Evolutionary conservation across 352 stramenopile species (phyloP), one percentile per base, ranked within the genome.

Genomic region (Pythium phragmiticola): DNA sequence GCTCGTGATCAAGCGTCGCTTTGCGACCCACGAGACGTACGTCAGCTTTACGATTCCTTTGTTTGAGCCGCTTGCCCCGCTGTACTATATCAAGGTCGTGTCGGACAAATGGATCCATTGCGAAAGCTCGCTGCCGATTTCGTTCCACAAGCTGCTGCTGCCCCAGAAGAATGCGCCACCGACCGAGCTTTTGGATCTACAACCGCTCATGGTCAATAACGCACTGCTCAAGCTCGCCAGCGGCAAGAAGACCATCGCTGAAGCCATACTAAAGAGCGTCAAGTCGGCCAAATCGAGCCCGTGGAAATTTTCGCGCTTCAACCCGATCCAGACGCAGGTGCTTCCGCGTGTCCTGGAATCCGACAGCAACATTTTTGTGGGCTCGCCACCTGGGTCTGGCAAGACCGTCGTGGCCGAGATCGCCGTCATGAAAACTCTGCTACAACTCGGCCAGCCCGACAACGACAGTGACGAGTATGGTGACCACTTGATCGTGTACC

Each of bases 91-190:
- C 57, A 89, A 97, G 57, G 93, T 99, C 0, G 84, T 99, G 36
- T 98, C 91, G 3, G 97, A 99, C 82, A 95, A 98, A 66, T 99
- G 98, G 97, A 87, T 99, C 61, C 97, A 99, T 77, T 98, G 93
- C 39, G 89, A 98, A 64, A 94, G 90, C 19, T 92, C 97, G 0
- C 69, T 99, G 4, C 96, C 98, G 12, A 94, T 99, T 54, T 99
- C 96, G 21, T 99, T 99, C 74, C 95, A 98, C 66, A 97, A 98
- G 65, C 94, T 99, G 48, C 98, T 99, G 60, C 73, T 99, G 33
- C 98, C 98, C n/a, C 86, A 98, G 36, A 99, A 99, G 72, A 99
- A 98, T 74, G 75, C 92, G 12, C 97, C 97, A 9, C 94, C 96
- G 30, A 99, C 97, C 0, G 97, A 99, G 70, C 70, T 99, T 17